Percentiles rank a stretch among this genome's conserved stretches.
Evolutionary conservation across 306 rosid species (phyloP).

Genomic region (Citrullus colocynthis): DNA sequence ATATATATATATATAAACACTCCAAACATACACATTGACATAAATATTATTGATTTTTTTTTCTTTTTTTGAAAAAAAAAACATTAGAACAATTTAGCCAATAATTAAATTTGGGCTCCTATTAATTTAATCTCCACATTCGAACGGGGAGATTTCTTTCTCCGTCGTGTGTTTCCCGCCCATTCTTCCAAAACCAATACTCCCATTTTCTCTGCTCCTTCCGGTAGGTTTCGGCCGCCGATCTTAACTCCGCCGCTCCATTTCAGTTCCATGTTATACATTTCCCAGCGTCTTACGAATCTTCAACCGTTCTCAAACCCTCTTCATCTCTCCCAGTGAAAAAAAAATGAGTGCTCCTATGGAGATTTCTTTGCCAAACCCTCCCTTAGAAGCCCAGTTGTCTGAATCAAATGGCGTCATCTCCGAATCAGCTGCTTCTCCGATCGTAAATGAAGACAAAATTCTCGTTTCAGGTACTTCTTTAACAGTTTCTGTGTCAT

Average conservation of each 20-base stretch:
- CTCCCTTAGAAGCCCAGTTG: conserved; percentile 12
- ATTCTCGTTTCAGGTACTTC: conserved; percentile 57
- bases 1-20: no score
- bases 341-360: conserved; percentile 51
- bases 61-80: no score
- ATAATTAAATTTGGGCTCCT: background rate
- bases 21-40: no score
- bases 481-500: background rate
- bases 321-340: background rate
- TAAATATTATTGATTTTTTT: no score
- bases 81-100: background rate
- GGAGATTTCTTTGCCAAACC: conserved; percentile 46
- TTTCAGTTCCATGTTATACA: background rate
- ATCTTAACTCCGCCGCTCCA: background rate
- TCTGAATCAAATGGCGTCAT: conserved; percentile 27
- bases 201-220: background rate
- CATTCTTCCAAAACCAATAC: conserved; percentile 17
- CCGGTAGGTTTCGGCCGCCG: background rate
- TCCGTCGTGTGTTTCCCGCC: conserved; percentile 36
- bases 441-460: conserved; percentile 32
- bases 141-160: background rate
- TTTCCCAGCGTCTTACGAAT: background rate
- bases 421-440: conserved; percentile 20
- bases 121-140: background rate
- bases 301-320: background rate